These are phyloP conservation scores for Xylogone sp. DNA, from an alignment of 2,329 filamentous ascomycete genomes.

Conservation along the genomic window DNA sequence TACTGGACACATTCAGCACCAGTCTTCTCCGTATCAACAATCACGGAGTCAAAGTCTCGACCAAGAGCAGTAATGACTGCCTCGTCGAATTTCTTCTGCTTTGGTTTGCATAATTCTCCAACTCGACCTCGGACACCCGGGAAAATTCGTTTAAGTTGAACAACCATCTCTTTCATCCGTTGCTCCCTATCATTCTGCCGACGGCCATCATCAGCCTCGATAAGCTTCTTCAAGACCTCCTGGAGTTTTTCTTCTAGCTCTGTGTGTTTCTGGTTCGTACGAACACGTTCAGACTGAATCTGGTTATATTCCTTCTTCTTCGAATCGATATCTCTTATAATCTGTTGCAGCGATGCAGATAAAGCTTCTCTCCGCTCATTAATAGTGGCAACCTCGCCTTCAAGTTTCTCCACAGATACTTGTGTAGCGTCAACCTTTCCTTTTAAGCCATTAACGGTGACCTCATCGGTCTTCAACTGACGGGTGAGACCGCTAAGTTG, in stretches of 20 bases:
- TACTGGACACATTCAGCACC: constrained; percentile 93
- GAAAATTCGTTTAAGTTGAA: constrained; percentile 83
- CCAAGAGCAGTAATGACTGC: constrained; percentile 91
- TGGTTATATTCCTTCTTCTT: constrained; percentile 92
- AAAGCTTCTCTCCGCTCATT: constrained; percentile 63
- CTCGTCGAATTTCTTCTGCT: constrained; percentile 94
- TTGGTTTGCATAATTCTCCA: constrained; percentile 88
- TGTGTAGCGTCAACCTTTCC: constrained; percentile 80
- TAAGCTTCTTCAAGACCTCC: constrained; percentile 74
- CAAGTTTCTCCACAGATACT: constrained; percentile 68
- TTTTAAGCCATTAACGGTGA: constrained; percentile 83
- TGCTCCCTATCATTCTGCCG: constrained; percentile 82
- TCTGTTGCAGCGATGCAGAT: constrained; percentile 60
- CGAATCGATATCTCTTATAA: constrained; percentile 71
- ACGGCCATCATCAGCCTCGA: constrained; percentile 79
- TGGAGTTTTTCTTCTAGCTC: constrained; percentile 91
- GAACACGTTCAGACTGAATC: constrained; percentile 76
- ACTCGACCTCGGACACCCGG: constrained; percentile 88
- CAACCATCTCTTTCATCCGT: constrained; percentile 76
- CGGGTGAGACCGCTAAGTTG: constrained; percentile 83
- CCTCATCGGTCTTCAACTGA: constrained; percentile 86
- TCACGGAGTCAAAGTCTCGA: constrained; percentile 87
- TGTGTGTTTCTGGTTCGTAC: constrained; percentile 75
- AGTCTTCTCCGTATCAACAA: constrained; percentile 93
- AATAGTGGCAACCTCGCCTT: constrained; percentile 66